Conservation (phyloP, 2,329 filamentous ascomycete genomes). For the Talaromyces sp. region DNA sequence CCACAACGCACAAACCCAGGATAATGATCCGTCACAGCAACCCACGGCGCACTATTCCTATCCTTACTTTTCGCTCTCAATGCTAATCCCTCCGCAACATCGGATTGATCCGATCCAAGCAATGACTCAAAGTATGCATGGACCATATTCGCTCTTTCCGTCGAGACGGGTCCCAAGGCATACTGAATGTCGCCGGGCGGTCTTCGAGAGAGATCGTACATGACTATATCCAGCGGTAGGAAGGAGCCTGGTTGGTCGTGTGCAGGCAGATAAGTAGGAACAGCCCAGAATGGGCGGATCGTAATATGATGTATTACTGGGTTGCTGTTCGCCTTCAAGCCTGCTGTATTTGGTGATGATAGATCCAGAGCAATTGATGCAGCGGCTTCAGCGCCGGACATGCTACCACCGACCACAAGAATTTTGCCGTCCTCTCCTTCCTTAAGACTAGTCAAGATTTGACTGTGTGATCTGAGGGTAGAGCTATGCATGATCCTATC, state of each 20-base stretch:
- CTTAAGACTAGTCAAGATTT: not conserved
- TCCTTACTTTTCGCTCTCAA: slow-evolving; percentile 38
- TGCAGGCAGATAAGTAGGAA: slow-evolving; percentile 55
- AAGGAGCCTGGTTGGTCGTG: slow-evolving; percentile 54
- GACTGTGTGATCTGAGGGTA: slow-evolving; percentile 46
- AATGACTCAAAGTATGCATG: slow-evolving; percentile 51
- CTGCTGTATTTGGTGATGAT: slow-evolving; percentile 61
- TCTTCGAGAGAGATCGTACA: slow-evolving; percentile 68
- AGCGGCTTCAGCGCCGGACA: slow-evolving; percentile 77
- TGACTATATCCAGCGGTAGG: slow-evolving; percentile 68
- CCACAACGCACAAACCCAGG: slow-evolving; percentile 69
- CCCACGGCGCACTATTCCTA: slow-evolving; percentile 57
- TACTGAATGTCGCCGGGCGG: slow-evolving; percentile 60
- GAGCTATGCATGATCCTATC: slow-evolving; percentile 68
- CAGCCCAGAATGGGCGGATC: slow-evolving; percentile 69
- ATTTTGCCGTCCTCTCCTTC: slow-evolving; percentile 54
- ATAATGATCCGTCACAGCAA: slow-evolving; percentile 71
- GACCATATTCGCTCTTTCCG: slow-evolving; percentile 55
- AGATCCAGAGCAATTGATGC: slow-evolving; percentile 69
- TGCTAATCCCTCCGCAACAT: slow-evolving; percentile 39
- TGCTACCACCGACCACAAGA: slow-evolving; percentile 74
- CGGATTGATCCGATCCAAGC: slow-evolving; percentile 48
- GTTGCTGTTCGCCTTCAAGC: not conserved
- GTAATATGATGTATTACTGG: slow-evolving; percentile 65
- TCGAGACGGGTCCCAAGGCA: slow-evolving; percentile 62